Evolutionary conservation across 2,329 filamentous ascomycete genomes (phyloP), one percentile per base, ranked within the genome.

Genomic region (Botrytis fabae): DNA sequence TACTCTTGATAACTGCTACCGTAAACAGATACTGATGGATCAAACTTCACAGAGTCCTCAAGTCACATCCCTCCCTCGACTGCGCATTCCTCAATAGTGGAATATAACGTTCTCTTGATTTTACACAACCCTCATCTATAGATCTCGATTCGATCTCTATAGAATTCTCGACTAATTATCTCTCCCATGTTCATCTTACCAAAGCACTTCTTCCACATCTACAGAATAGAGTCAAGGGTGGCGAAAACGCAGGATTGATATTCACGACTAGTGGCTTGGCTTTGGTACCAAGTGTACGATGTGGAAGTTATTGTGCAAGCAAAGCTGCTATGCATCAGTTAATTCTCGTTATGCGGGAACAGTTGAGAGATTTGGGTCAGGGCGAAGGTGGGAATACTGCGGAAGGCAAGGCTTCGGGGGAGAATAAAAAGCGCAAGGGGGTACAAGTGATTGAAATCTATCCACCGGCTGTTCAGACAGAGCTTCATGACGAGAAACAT

Each of bases 401-500:
- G 25, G 32, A 28, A 18, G 8, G 28, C 25, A 12, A 35, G 12
- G 4, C 32, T 48, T 18, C 0, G 44, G 79, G 76, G 6, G n/a
- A 57, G 6, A 78, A 76, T 10, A 77, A 77, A 6, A 25, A 51
- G 22, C 38, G 5, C 2, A 66, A 54, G 16, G 46, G 64, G 12
- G 78, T 84, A 20, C 82, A 82, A 66, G 79, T 86, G 0, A 80
- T 85, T 54, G 83, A 86, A 74, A 74, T 86, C 22, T 82, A 80
- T 6, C 83, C 84, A 71, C 78, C 79, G 65, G 65, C 78, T 44
- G 75, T 81, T 38, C 74, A 80, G 75, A 82, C 83, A 4, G 84
- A 86, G 74, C 74, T 86, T 0, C 84, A 85, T 73, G 82, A 86
- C 71, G 82, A 85, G 74, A 81, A 85, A 74, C 84, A 84, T 32